Base-by-base conservation (phyloP, 1,284 basidiomycete species). In the Malassezia sp. region DNA sequence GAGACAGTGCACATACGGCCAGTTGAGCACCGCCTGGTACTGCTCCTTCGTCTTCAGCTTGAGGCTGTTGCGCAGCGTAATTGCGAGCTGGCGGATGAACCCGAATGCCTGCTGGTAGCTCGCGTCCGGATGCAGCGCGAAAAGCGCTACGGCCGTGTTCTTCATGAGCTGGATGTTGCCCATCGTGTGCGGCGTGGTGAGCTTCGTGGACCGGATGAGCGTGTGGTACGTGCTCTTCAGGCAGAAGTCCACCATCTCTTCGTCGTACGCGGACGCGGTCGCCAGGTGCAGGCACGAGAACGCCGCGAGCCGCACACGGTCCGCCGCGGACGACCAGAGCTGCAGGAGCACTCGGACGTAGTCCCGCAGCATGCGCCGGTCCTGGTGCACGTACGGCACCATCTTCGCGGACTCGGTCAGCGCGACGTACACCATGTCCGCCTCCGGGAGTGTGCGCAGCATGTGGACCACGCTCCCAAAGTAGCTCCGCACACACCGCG, bases 131-230 rank as follows among this genome's bases (percentile, higher is more conserved):
- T 71, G 62, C 39, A 90, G 73, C 56, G 82, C 82, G 74, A 85
- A 99, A 2, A 97, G 76, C 70, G 93, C 89, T 0, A 84, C 83
- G 0, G 90, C 90, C 2, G 88, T 85, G 72, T 97, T 96, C 73
- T 99, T 99, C 87, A 96, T 93, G 32, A 97, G 74, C 64, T 86
- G 93, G 72, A 97, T 84, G 4, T 83, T 80, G n/a, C 90, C 88
- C 11, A 97, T 76, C 1, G 84, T 90, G 73, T 93, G 82, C 2
- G 80, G 76, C 41, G 78, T 85, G 4, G 88, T 93, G 15, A 81
- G 79, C 68, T 87, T 86, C 47, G 80, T 81, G 8, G 81, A 81
- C 17, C 85, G 80, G 39, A 95, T 79, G 26, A 95, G 75, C 3
- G 83, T 79, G 41, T 85, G 77, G 73, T 96, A 96, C 14, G 81